A percentile compares a stretch with the other conserved stretches of the same genome.
Conservation (phyloP, 2,329 filamentous ascomycete genomes). For the Trichophyton mentagrophytes region DNA sequence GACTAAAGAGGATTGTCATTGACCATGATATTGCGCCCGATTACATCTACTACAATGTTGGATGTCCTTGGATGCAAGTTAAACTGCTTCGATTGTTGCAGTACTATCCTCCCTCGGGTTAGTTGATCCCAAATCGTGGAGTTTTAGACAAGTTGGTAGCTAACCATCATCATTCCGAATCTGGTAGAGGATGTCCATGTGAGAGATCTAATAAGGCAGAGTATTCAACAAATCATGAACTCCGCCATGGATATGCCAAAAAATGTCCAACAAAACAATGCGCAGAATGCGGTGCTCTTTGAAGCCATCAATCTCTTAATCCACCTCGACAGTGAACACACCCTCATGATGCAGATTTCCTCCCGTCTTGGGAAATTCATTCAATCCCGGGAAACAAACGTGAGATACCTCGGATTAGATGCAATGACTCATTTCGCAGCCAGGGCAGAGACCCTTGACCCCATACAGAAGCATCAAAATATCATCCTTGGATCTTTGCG, state of each 20-base stretch:
- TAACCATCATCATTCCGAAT: background rate
- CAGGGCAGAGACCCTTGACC: conserved; percentile 81
- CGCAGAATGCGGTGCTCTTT: conserved; percentile 93
- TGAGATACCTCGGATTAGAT: conserved; percentile 87
- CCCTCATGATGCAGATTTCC: conserved; percentile 92
- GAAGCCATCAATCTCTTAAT: conserved; percentile 98
- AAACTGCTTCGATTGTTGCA: conserved; percentile 85
- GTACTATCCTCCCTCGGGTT: conserved; percentile 90
- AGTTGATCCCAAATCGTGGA: conserved; percentile 17
- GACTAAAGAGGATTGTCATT: conserved; percentile 78
- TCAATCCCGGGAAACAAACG: conserved; percentile 91
- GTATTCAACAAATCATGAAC: conserved; percentile 80
- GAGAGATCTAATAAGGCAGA: conserved; percentile 80
- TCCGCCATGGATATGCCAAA: conserved; percentile 86
- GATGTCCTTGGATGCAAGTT: conserved; percentile 95
- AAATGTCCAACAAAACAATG: conserved; percentile 98
- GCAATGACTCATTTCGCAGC: conserved; percentile 97
- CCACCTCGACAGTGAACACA: conserved; percentile 87
- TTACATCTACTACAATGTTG: conserved; percentile 99
- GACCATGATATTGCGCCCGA: conserved; percentile 81
- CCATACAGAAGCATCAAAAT: conserved; percentile 95
- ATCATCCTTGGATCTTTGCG: conserved; percentile 90
- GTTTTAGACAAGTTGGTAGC: background rate
- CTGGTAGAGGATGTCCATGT: conserved; percentile 77
- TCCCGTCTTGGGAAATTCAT: conserved; percentile 86